A percentile compares a stretch with the other conserved stretches of the same genome.
These are phyloP conservation scores for Aspergillus intermedius DNA, from an alignment of 2,329 filamentous ascomycete species.

Conservation along the genomic window DNA sequence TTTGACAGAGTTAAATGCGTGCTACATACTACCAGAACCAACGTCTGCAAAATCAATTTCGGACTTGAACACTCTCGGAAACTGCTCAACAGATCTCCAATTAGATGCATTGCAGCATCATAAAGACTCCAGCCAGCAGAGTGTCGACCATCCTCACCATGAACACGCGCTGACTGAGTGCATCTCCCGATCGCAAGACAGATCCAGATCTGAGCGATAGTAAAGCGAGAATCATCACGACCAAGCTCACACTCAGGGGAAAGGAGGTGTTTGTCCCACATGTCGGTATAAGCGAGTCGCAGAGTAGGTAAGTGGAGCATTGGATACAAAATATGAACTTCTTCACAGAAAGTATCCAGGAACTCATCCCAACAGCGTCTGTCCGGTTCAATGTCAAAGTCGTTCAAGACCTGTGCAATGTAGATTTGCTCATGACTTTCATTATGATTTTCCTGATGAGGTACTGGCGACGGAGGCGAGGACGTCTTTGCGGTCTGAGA, in stretches of 20 bases:
- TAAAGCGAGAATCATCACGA: constrained; percentile 4
- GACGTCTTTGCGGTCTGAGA: background rate
- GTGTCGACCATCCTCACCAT: constrained; percentile 10
- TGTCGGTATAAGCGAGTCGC: constrained; percentile 7
- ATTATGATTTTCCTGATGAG: background rate
- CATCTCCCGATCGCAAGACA: constrained; percentile 18
- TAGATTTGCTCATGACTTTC: background rate
- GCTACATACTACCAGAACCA: constrained; percentile 11
- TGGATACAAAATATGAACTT: constrained; percentile 18
- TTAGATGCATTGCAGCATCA: constrained; percentile 13
- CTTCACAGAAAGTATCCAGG: constrained; percentile 14
- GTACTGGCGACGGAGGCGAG: constrained; percentile 9
- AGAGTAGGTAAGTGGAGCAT: constrained; percentile 16
- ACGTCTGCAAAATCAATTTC: constrained; percentile 10
- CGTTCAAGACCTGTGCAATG: constrained; percentile 1
- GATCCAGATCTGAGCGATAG: constrained; percentile 12
- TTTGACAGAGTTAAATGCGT: background rate
- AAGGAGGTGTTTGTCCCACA: constrained; percentile 7
- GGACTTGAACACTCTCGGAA: constrained; percentile 11
- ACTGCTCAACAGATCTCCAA: constrained; percentile 13
- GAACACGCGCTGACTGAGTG: constrained; percentile 12
- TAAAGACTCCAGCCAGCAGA: constrained; percentile 21
- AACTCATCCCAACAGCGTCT: constrained; percentile 9
- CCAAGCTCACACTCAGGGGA: background rate
- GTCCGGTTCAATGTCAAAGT: constrained; percentile 7